These are phyloP conservation scores for Sporothrix pallida DNA, from an alignment of 2,329 filamentous ascomycete genomes.

Conservation along the genomic window DNA sequence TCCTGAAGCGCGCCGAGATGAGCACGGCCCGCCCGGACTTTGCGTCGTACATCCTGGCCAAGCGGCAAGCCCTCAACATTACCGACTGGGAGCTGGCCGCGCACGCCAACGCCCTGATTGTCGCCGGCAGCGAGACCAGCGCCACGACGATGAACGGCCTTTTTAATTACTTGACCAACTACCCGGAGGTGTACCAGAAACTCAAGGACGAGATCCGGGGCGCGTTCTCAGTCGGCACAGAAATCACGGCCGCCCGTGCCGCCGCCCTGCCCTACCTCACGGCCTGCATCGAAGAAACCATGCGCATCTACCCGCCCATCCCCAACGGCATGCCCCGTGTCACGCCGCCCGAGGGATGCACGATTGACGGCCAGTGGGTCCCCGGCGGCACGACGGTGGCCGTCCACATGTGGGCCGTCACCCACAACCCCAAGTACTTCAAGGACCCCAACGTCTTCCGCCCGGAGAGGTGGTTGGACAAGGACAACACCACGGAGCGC, in stretches of 20 bases:
- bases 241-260: background rate
- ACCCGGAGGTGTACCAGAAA: background rate
- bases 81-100: conserved; percentile 3
- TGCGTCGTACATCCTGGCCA: conserved; percentile 11
- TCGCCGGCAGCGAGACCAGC: conserved; percentile 9
- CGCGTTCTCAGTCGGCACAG: background rate
- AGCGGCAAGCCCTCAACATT: background rate
- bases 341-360: conserved; percentile 11
- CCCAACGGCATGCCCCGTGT: conserved; percentile 5
- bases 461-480: background rate
- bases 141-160: background rate
- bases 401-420: conserved; percentile 20
- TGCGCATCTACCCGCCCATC: conserved; percentile 17
- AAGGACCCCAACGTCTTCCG: conserved; percentile 9
- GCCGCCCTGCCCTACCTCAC: conserved; percentile 10
- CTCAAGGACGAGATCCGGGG: background rate
- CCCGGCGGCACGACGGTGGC: conserved; percentile 1
- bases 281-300: conserved; percentile 1
- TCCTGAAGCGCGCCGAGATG: background rate
- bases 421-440: background rate
- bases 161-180: conserved; percentile 3
- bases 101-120: conserved; percentile 4
- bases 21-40: background rate
- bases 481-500: background rate
- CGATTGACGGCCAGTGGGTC: conserved; percentile 1